Evolutionary conservation across 2,329 filamentous ascomycete genomes (phyloP), one percentile per base, ranked within the genome.

Genomic region (Sclerotinia glacialis): DNA sequence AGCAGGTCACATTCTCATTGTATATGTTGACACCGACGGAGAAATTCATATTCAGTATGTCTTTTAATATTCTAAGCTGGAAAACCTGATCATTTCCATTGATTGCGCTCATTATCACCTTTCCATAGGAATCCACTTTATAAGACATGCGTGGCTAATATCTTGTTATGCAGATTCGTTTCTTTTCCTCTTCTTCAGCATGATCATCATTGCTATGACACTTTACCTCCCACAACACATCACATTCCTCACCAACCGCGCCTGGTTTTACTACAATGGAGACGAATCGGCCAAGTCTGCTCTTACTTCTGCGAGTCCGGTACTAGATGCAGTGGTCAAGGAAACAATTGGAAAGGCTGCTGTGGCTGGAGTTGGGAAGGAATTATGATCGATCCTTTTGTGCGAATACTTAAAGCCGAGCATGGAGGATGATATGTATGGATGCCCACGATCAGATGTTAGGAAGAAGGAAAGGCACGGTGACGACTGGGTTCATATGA

Each of bases 11-110:
- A 16, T 95, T 96, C 79, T 90, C 91, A 69, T 86, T 98, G 34
- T 98, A 99, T 84, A 98, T 99, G 91, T 89, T 97, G 74, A 97
- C 93, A 47, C 90, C 93, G 1, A 93, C 90, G 63, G 95, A 99
- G 83, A 97, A 97, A 79, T 94, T 97, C 80, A 89, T 97, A 74
- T 96, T 98, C 80, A 98, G 95, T 98, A 85, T 67, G 92, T 64
- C 52, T 37, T 37, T 42, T 47, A 26, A 46, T 12, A 8, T 23
- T 40, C n/a, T 40, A 6, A 21, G 63, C 47, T 50, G 16, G 21
- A 42, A 21, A 59, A 49, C 31, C 46, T 40, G 28, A 37, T 56
- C 47, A 31, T 26, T 37, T 55, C 46, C n/a, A 63, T 28, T 47
- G 31, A 50, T 28, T 58, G 31, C 37, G 47, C 18, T 21, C 31